Conservation (phyloP, 2,329 filamentous ascomycete genomes). For the Eutypa lata region DNA sequence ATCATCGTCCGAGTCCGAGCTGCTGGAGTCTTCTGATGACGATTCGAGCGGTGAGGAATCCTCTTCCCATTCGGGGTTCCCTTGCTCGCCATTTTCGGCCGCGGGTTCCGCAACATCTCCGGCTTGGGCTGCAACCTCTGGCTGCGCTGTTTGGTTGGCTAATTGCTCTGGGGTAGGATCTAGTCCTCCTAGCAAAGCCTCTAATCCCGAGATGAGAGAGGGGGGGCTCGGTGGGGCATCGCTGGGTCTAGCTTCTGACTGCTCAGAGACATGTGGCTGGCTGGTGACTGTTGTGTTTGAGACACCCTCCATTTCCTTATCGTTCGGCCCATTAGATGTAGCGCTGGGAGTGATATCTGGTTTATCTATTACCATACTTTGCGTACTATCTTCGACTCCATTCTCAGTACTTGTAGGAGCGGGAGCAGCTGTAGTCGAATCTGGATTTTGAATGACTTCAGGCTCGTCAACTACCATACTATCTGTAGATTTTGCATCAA, state of each 20-base stretch:
- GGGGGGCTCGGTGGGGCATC: slow-evolving; percentile 28
- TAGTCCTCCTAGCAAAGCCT: slow-evolving; percentile 28
- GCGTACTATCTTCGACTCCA: neutral
- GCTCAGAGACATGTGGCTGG: neutral
- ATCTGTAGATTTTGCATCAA: slow-evolving; percentile 1
- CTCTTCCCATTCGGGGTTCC: slow-evolving; percentile 76
- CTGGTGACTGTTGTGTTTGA: slow-evolving; percentile 8
- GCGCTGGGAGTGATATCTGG: neutral
- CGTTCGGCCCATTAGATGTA: neutral
- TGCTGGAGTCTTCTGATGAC: slow-evolving; percentile 53
- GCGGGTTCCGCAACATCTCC: slow-evolving; percentile 11
- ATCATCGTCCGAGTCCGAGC: slow-evolving; percentile 56
- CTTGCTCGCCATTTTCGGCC: slow-evolving; percentile 8
- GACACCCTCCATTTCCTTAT: neutral
- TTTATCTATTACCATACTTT: slow-evolving; percentile 12
- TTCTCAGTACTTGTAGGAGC: neutral
- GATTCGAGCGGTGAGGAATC: slow-evolving; percentile 76
- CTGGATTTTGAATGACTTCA: neutral
- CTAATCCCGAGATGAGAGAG: slow-evolving; percentile 29
- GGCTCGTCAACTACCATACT: slow-evolving; percentile 12
- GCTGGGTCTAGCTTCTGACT: slow-evolving; percentile 1
- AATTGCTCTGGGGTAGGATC: slow-evolving; percentile 18
- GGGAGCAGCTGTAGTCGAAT: neutral
- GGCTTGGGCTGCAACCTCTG: slow-evolving; percentile 9
- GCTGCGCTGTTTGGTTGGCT: slow-evolving; percentile 4